Base-by-base conservation (phyloP, 768 basidiomycete species). In the Lactarius pseudohatsudake region DNA sequence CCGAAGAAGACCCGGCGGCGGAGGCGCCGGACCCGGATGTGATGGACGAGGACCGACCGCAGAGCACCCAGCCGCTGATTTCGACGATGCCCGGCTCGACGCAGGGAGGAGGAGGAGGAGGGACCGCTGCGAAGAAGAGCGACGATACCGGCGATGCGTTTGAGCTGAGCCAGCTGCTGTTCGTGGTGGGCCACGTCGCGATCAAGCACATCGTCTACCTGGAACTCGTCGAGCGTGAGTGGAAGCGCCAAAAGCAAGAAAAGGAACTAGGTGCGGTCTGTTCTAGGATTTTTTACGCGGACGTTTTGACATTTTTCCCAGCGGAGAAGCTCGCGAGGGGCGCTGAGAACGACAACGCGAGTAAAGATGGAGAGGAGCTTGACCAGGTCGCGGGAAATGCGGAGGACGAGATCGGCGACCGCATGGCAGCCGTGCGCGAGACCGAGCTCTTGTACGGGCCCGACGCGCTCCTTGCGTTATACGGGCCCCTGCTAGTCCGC, bases 121-220 rank as follows among this genome's bases (percentile, higher is more conserved):
- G 15, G 32, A 43, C 30, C 55, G 36, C 53, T 16, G 57, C 43
- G 57, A 64, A 45, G 58, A 47, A 68, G 57, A 65, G 65, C 63
- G 81, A 82, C 56, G 90, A 92, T 64, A 68, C 85, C 0, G 91
- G 91, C 0, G 92, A 95, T 63, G 87, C 90, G 4, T 97, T 97
- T 74, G 86, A 89, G 69, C 84, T 99, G 34, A 91, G 90, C 70
- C 96, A 98, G 74, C 82, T 99, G n/a, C 79, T 98, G 32, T 98
- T 98, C 74, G 85, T 94, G 45, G 94, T 98, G 22, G 97, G 97
- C 0, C 97, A 98, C 75, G 91, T 96, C 34, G 94, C 96, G 13
- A 93, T 98, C 78, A 98, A 98, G 76, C 96, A 99, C 58, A 93
- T 98, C 64, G 95, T 96, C 18, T 97, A 92, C 73, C 84, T 99